phyloP scores from a whole-genome alignment of 768 basidiomycete genomes.

The Vararia minispora region DNA sequence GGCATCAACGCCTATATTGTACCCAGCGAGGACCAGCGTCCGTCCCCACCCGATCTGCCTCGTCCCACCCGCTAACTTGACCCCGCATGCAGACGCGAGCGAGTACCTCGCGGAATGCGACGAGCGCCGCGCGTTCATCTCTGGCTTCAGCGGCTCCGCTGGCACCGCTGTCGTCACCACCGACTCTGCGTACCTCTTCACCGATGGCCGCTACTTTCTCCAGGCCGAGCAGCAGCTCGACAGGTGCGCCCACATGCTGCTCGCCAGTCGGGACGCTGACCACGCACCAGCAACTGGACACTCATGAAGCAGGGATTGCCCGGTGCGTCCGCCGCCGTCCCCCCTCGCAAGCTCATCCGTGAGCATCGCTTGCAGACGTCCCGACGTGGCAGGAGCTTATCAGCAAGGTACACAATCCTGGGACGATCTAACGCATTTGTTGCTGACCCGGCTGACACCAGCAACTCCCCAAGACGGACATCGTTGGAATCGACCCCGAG shows the following conservation, averaged over 20 bases:
- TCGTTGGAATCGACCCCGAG: slow-evolving; percentile 76
- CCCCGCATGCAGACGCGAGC: slow-evolving; percentile 54
- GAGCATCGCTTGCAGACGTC: slow-evolving; percentile 40
- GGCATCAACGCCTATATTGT: slow-evolving; percentile 69
- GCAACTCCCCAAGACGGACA: slow-evolving; percentile 49
- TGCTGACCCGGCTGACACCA: slow-evolving; percentile 18
- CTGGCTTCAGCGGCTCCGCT: slow-evolving; percentile 91
- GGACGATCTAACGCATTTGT: neutral
- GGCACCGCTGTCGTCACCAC: slow-evolving; percentile 76
- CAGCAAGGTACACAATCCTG: slow-evolving; percentile 45
- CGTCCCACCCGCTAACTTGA: neutral
- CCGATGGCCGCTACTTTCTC: slow-evolving; percentile 91
- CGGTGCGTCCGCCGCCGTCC: slow-evolving; percentile 29
- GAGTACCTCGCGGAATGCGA: slow-evolving; percentile 85
- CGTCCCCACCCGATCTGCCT: slow-evolving; percentile 19
- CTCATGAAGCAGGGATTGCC: slow-evolving; percentile 88
- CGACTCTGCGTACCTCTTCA: slow-evolving; percentile 73
- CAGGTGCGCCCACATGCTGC: slow-evolving; percentile 32
- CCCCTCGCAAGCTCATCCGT: slow-evolving; percentile 5
- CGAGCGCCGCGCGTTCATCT: slow-evolving; percentile 77
- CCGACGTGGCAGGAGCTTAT: slow-evolving; percentile 88
- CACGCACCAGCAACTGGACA: slow-evolving; percentile 87
- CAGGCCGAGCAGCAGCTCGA: slow-evolving; percentile 90
- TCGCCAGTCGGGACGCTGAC: no score
- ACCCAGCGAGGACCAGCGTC: slow-evolving; percentile 90